Conservation (phyloP, 129 eudicot species). For the Daucus carota region DH1_v3.0 NC_030383.2:11349001-11349500, state of each 20-base stretch:
- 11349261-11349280: neutral
- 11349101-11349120: slow-evolving; percentile 21
- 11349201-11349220: slow-evolving; percentile 22
- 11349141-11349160: slow-evolving; percentile 23
- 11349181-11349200: slow-evolving; percentile 9
- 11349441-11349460: neutral
- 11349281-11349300: neutral
- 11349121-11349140: slow-evolving; percentile 29
- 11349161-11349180: neutral
- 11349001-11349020: slow-evolving; percentile 27
- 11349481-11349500: slow-evolving; percentile 5
- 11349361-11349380: too few relatives aligned
- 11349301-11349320: neutral
- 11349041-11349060: slow-evolving; percentile 25
- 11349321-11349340: neutral
- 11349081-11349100: slow-evolving; percentile 24
- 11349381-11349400: too few relatives aligned
- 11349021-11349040: slow-evolving; percentile 31
- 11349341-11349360: neutral
- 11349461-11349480: neutral
- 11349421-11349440: neutral
- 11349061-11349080: slow-evolving; percentile 23
- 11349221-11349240: slow-evolving; percentile 16
- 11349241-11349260: slow-evolving; percentile 8
- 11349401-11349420: neutral